Percentiles rank a stretch among this genome's conserved stretches.
These are phyloP conservation scores for Trypanosoma caninum DNA, from an alignment of 208 protist genomes.

Conservation along the genomic window DNA sequence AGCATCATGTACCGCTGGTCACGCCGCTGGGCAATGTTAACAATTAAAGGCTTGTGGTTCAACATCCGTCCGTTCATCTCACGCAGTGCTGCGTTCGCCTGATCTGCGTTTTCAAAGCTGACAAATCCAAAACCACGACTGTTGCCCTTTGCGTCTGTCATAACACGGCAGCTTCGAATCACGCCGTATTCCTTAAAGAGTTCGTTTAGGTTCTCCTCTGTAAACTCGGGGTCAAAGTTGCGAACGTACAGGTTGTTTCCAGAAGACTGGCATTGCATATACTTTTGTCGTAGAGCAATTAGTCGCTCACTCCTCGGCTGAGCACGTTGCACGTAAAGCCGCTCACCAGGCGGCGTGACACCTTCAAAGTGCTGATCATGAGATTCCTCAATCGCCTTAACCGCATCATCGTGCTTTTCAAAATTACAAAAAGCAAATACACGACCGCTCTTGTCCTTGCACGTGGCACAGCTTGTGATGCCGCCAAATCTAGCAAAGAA, in stretches of 20 bases:
- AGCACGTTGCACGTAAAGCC: constrained; percentile 86
- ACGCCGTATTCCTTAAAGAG: constrained; percentile 97
- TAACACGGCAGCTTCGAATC: constrained; percentile 98
- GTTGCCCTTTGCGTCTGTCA: constrained; percentile 88
- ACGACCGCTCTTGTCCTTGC: constrained; percentile 89
- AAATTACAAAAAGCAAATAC: constrained; percentile 99
- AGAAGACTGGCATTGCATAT: constrained; percentile 88
- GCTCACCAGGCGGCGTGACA: constrained; percentile 74
- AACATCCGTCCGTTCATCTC: constrained; percentile 98
- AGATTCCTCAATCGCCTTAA: constrained; percentile 90
- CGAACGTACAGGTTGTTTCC: constrained; percentile 99
- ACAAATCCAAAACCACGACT: constrained; percentile 98
- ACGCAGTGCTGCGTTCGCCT: constrained; percentile 95
- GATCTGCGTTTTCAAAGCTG: constrained; percentile 97
- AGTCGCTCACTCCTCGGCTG: constrained; percentile 87
- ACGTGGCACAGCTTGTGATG: constrained; percentile 90
- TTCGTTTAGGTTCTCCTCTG: constrained; percentile 96
- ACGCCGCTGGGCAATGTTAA: constrained; percentile 96
- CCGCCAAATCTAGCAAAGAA: constrained; percentile 94
- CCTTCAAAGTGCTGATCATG: constrained; percentile 87
- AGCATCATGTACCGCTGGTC: constrained; percentile 95
- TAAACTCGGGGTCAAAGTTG: constrained; percentile 96
- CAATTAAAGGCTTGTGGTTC: constrained; percentile 97
- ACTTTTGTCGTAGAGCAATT: constrained; percentile 86
- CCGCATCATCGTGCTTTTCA: constrained; percentile 92